Evolutionary conservation across 2,329 filamentous ascomycete species (phyloP), one percentile per base, ranked within the genome.

Genomic region (Coleophoma eucalyptorum): DNA sequence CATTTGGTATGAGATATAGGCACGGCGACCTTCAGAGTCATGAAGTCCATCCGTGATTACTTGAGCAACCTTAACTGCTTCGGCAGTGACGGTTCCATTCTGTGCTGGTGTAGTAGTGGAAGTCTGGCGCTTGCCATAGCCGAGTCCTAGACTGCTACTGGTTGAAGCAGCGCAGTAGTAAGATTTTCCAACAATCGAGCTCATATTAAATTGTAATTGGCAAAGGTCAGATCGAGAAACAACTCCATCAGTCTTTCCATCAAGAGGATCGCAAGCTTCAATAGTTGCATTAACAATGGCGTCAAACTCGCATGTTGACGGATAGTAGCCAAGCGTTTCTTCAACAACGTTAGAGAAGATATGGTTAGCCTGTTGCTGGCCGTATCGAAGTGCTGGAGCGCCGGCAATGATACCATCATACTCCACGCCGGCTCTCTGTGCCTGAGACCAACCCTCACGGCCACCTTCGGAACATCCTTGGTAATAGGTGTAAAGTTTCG

Each of bases 161-260:
- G 54, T 63, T 50, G 53, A 58, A 33, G 62, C 69, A 41, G 61
- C 68, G 48, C 65, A 78, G 60, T 57, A 69, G 63, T 69, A 80
- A 4, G 69, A 46, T 48, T 67, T 54, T 31, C 76, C 77, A 50
- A 79, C 64, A 41, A 69, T 70, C 12, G 67, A 63, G 51, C 62
- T 71, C 33, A 76, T 56, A 58, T 79, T 69, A 61, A 74, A 74
- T 46, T 71, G 56, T 10, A 74, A 55, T 51, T 65, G 67, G 65
- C 73, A 76, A 12, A 76, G 67, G 43, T 76, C 73, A 0, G 69
- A 72, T 4, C 73, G 68, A 13, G 71, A 66, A 16, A 51, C 21
- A 10, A 51, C 44, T 3, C 49, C 49, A 15, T 51, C 49, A 0
- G 44, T 51, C 26, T 35, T 43, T 15, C 49, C 49, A 35, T 51